A percentile compares a stretch with the other conserved stretches of the same genome.
phyloP scores from a whole-genome alignment of 352 stramenopile genomes.

The Paralagenidium karlingii region DNA sequence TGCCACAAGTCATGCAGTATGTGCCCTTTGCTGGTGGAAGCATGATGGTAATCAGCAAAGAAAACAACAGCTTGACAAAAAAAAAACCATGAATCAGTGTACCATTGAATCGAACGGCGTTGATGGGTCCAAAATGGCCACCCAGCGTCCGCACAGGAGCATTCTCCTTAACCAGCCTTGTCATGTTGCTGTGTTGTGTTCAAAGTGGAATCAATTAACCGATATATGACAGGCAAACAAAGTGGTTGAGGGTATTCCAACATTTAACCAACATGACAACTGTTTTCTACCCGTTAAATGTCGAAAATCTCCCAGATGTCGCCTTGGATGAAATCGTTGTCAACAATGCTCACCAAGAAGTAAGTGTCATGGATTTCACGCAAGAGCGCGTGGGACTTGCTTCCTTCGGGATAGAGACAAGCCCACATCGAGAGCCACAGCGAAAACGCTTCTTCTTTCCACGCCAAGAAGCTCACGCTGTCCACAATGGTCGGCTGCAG shows the following conservation, averaged over 20 bases:
- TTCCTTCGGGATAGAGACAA: slow-evolving; percentile 91
- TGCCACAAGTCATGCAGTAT: slow-evolving; percentile 83
- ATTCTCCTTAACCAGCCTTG: no score
- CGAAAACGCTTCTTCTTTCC: slow-evolving; percentile 95
- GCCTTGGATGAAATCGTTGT: slow-evolving; percentile 94
- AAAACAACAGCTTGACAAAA: neutral
- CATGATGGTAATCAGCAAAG: no score
- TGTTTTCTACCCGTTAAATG: neutral
- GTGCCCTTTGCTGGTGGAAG: slow-evolving; percentile 55
- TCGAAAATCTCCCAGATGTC: slow-evolving; percentile 80
- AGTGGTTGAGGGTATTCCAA: no score
- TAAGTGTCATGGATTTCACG: slow-evolving; percentile 94
- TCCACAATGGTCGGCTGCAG: slow-evolving; percentile 97
- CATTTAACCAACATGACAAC: no score
- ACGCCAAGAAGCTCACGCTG: slow-evolving; percentile 91
- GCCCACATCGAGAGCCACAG: slow-evolving; percentile 95
- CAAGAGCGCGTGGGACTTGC: slow-evolving; percentile 83
- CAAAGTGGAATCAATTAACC: no score
- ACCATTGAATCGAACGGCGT: slow-evolving; percentile 77
- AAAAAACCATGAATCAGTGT: neutral
- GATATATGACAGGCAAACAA: no score
- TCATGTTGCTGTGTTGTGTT: no score
- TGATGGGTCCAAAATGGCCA: slow-evolving; percentile 58
- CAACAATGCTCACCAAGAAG: slow-evolving; percentile 97
- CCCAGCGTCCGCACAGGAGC: slow-evolving; percentile 37